Conservation (phyloP, 2,329 filamentous ascomycete species). For the Trichoderma sp. region DNA sequence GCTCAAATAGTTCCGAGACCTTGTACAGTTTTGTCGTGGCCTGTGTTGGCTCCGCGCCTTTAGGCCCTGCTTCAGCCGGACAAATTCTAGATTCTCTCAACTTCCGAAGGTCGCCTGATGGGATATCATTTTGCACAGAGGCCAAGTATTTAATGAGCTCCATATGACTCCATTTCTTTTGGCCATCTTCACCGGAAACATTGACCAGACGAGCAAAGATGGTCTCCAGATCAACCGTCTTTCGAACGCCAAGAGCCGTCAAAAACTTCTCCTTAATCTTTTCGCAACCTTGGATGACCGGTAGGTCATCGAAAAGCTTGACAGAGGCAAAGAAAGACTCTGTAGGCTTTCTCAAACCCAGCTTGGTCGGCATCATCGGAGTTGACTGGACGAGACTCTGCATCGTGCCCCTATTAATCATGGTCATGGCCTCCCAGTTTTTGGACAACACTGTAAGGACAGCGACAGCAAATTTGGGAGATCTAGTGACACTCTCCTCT, state of each 20-base stretch:
- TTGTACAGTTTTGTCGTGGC: constrained; percentile 60
- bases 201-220: constrained; percentile 85
- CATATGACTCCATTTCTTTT: constrained; percentile 81
- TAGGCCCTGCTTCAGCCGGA: constrained; percentile 66
- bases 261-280: constrained; percentile 90
- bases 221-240: constrained; percentile 90
- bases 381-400: constrained; percentile 62
- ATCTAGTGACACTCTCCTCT: constrained; percentile 68
- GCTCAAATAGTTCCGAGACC: constrained; percentile 78
- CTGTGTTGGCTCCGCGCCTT: constrained; percentile 53
- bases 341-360: constrained; percentile 79
- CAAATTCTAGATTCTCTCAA: constrained; percentile 78
- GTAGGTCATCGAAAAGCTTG: constrained; percentile 90
- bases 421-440: constrained; percentile 79
- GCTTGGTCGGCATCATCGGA: constrained; percentile 83
- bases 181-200: constrained; percentile 50
- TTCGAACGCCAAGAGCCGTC: constrained; percentile 78
- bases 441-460: constrained; percentile 81
- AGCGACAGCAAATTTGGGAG: constrained; percentile 70
- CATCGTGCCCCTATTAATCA: constrained; percentile 63
- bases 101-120: constrained; percentile 73
- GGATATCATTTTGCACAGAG: constrained; percentile 87
- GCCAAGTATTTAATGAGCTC: constrained; percentile 93
- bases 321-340: constrained; percentile 95
- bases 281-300: constrained; percentile 71